These are phyloP conservation scores for Leishmania lainsoni DNA, from an alignment of 208 protist species.

Conservation along the genomic window DNA sequence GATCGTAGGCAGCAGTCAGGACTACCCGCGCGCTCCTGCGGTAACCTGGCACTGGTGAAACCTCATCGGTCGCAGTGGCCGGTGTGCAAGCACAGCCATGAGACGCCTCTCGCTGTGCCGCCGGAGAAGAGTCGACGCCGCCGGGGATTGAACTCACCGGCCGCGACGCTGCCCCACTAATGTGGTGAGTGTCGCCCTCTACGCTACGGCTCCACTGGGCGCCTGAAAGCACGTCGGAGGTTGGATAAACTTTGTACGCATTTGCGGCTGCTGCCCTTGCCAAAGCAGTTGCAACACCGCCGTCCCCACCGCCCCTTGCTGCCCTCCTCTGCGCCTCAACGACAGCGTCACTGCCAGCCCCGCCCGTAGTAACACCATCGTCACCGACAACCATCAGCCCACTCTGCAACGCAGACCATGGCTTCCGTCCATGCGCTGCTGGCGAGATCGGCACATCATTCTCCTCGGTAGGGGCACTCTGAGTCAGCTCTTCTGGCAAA, in stretches of 20 bases:
- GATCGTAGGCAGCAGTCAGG: constrained; percentile 3
- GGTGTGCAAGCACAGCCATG: neutral
- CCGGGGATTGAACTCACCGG: neutral
- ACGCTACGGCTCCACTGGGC: neutral
- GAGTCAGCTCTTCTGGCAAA: neutral
- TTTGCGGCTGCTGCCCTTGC: neutral
- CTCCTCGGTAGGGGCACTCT: neutral
- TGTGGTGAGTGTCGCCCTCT: neutral
- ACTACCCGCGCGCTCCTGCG: neutral
- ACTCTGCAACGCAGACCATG: neutral
- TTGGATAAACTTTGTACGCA: constrained; percentile 7
- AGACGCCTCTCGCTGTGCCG: neutral
- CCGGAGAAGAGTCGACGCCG: neutral
- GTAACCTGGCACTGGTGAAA: neutral
- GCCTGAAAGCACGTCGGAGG: constrained; percentile 14
- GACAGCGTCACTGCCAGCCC: neutral
- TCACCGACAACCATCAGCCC: neutral
- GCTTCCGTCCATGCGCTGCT: neutral
- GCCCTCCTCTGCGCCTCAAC: neutral
- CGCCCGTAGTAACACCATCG: neutral
- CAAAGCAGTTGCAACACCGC: neutral
- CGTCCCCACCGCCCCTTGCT: too few relatives aligned
- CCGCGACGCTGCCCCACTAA: neutral
- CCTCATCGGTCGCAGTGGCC: neutral
- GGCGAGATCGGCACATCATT: neutral